Base-by-base conservation (phyloP, 345 rosid genomes). In the Lagerstroemia speciosa region DNA sequence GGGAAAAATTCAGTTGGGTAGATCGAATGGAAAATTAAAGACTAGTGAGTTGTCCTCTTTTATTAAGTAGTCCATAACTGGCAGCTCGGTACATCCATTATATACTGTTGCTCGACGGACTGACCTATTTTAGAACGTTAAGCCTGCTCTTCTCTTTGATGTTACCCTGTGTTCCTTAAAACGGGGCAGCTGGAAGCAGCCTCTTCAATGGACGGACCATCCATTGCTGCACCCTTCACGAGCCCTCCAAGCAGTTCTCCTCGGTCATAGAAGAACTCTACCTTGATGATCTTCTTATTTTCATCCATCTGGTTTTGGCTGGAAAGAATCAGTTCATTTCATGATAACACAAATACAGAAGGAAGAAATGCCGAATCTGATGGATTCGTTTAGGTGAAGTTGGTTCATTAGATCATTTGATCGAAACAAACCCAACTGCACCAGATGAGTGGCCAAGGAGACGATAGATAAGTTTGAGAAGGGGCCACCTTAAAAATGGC, bases 191-290 rank as follows among this genome's bases (percentile, higher is more conserved):
- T 68, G 43, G 78, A 63, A 75, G 81, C 76, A 36, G 60, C 69
- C 16, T 65, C 74, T 12, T 43, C 34, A 8, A 43, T 40, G 41
- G 48, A 32, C 40, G 41, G 3, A 38, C 48, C n/a, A 7, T 74
- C 61, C 61, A 48, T 30, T 40, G 20, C 57, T 14, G 50, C 66
- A 19, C 85, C 86, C 36, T 74, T 85, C 78, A 83, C 40, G 6
- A 85, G 88, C 30, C 81, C 85, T 69, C 88, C 93, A 4, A 87
- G 83, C 74, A 85, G 69, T 55, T 81, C 86, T 36, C 83, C 85
- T 1, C 85, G 74, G 57, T 85, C 80, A 0, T 73, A 19, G 61
- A 85, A 83, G 77, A 84, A 80, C 65, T 85, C 92, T 7, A 78
- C 85, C 78, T 82, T 87, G 76, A 77, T 78, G 63, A 85, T 65